Base-by-base conservation (phyloP, 495 filamentous ascomycete genomes). In the Thermothielavioides terrestris region DNA sequence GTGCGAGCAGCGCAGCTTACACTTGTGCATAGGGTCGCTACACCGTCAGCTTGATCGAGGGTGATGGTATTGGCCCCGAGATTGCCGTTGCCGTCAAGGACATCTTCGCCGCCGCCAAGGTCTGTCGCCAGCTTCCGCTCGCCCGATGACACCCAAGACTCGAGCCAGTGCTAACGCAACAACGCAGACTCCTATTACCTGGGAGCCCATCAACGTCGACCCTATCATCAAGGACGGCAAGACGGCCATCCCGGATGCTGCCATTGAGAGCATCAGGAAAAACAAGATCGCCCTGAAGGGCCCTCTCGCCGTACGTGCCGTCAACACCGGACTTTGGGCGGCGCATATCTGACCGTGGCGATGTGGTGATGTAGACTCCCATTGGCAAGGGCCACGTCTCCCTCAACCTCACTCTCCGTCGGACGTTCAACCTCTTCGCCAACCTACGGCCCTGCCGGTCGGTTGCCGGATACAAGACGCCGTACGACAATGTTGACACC, bases 371-470 rank as follows among this genome's bases (percentile, higher is more conserved):
- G 34, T 52, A 94, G 89, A 98, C 94, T 18, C 92, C 92, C 47
- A 84, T 98, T 63, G 92, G 92, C 61, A 97, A 97, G 76, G 92
- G 92, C 61, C 92, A 98, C 71, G 94, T 98, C 64, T 98, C 92
- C 43, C 87, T 98, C 57, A 98, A 98, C 79, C 77, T 98, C 49
- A 98, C 92, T 54, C 88, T 98, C 62, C 89, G 92, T 58, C 85
- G 92, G 59, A 97, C 92, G 46, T 98, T 98, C 81, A 97, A 97
- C 78, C 89, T 98, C 62, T 98, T 98, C 70, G 92, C 92, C 72
- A 98, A 98, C 75, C 80, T 98, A 53, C 89, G 92, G 59, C 92
- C 92, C 40, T 98, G 92, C 82, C 88, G 88, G 56, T 95, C 89
- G 43, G 86, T 98, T 55, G 85, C 84, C 49, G 92, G 92, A 55